Evolutionary conservation across 2,329 filamentous ascomycete species (phyloP).

Genomic region (Neonectria faginata): DNA sequence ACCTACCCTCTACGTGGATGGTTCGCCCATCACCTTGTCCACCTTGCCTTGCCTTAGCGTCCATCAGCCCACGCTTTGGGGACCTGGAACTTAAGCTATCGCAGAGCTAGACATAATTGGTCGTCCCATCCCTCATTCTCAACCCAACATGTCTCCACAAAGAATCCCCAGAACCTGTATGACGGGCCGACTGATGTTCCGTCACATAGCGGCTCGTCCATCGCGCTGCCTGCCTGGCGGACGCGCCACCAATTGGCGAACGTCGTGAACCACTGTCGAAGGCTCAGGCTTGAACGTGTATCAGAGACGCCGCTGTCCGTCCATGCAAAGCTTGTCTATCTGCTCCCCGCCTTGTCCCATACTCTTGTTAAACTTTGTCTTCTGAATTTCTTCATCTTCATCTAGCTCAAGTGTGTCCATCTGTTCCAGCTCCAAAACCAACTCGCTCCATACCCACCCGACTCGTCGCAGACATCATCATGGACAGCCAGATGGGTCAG

Average conservation of each 20-base stretch:
- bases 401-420: slow-evolving; percentile 1
- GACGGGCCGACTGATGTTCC: slow-evolving; percentile 26
- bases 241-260: slow-evolving; percentile 19
- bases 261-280: slow-evolving; percentile 10
- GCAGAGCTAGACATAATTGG: not conserved
- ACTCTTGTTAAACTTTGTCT: slow-evolving; percentile 14
- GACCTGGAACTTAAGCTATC: no score
- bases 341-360: slow-evolving; percentile 3
- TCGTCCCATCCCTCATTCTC: slow-evolving; percentile 12
- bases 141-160: slow-evolving; percentile 10
- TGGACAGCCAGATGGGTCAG: slow-evolving; percentile 45
- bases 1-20: not conserved
- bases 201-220: slow-evolving; percentile 5
- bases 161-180: not conserved
- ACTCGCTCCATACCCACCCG: slow-evolving; percentile 7
- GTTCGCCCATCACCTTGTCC: slow-evolving; percentile 16
- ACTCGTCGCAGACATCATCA: slow-evolving; percentile 20
- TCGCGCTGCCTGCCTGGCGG: slow-evolving; percentile 17
- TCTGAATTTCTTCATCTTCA: not conserved
- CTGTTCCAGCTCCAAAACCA: not conserved
- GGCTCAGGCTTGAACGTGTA: slow-evolving; percentile 4
- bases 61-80: slow-evolving; percentile 9
- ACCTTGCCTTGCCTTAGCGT: slow-evolving; percentile 12
- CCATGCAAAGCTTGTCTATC: slow-evolving; percentile 8
- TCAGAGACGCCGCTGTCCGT: slow-evolving; percentile 2